Evolutionary conservation across 306 rosid genomes (phyloP).

Genomic region (Gastrolobium bilobum): DNA sequence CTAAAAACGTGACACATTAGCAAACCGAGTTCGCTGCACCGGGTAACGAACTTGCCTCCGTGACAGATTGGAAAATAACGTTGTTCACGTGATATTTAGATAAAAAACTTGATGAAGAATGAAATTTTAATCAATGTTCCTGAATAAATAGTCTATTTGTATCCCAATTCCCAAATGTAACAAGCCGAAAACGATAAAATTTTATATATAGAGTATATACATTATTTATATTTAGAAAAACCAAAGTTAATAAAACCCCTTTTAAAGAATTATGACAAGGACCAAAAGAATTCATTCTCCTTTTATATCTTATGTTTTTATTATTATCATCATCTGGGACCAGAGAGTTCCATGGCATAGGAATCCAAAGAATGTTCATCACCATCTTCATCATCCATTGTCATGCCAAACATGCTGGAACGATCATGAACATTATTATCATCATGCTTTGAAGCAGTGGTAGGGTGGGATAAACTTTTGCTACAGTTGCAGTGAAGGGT

Average conservation of each 20-base stretch:
- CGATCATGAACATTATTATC: conserved; percentile 59
- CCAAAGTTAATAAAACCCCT: background rate
- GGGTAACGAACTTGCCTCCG: no score
- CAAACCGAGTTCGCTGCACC: no score
- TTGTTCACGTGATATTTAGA: no score
- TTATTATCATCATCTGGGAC: conserved; percentile 63
- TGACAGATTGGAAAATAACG: no score
- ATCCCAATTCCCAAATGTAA: conserved; percentile 10
- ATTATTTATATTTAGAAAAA: conserved; percentile 14
- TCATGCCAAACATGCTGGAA: conserved; percentile 57
- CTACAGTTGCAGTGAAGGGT: conserved; percentile 53
- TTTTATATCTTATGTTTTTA: background rate
- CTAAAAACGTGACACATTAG: no score
- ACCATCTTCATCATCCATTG: conserved; percentile 67
- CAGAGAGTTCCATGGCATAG: conserved; percentile 83
- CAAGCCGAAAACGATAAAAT: conserved; percentile 29
- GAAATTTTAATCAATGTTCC: no score
- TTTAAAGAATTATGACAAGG: conserved; percentile 36
- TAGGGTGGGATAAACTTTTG: conserved; percentile 52
- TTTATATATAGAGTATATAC: background rate
- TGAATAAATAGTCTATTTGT: background rate
- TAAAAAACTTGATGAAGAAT: no score
- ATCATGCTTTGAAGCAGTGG: conserved; percentile 54
- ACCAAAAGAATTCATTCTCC: conserved; percentile 26
- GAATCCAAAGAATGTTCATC: conserved; percentile 79